phyloP scores from a whole-genome alignment of 1,284 basidiomycete species.

The Cystobasidium pallidum region DNA sequence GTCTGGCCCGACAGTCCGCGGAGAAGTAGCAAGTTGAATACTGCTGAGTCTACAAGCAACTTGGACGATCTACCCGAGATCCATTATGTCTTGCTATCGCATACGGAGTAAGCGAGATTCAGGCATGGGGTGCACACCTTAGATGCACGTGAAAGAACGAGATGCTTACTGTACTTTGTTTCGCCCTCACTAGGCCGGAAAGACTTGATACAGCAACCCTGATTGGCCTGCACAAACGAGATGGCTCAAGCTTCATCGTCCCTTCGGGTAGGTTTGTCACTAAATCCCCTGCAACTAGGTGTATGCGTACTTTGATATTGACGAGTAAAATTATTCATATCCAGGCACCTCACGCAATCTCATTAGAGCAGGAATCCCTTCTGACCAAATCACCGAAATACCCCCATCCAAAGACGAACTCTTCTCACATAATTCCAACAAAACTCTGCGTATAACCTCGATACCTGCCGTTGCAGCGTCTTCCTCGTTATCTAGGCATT shows the following conservation, averaged over 20 bases:
- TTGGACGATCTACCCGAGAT: constrained; percentile 17
- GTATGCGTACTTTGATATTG: neutral
- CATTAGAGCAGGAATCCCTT: constrained; percentile 8
- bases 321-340: neutral
- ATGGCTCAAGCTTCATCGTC: neutral
- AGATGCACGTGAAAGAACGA: neutral
- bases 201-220: constrained; percentile 1
- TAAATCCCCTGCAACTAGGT: no score
- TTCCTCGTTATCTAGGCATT: neutral
- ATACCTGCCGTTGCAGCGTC: neutral
- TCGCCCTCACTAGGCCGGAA: neutral
- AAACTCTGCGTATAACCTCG: neutral
- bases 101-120: constrained; percentile 9
- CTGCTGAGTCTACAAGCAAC: neutral
- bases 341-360: neutral
- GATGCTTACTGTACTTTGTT: neutral
- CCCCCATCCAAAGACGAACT: neutral
- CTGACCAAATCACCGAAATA: constrained; percentile 11
- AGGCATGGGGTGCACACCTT: no score
- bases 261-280: neutral
- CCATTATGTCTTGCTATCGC: constrained; percentile 19
- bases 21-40: neutral
- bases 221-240: constrained; percentile 15
- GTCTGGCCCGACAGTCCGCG: neutral
- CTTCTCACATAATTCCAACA: neutral